A percentile compares a stretch with the other conserved stretches of the same genome.
Evolutionary conservation across 257 asterid species (phyloP).

Genomic region (Eucommia ulmoides): DNA sequence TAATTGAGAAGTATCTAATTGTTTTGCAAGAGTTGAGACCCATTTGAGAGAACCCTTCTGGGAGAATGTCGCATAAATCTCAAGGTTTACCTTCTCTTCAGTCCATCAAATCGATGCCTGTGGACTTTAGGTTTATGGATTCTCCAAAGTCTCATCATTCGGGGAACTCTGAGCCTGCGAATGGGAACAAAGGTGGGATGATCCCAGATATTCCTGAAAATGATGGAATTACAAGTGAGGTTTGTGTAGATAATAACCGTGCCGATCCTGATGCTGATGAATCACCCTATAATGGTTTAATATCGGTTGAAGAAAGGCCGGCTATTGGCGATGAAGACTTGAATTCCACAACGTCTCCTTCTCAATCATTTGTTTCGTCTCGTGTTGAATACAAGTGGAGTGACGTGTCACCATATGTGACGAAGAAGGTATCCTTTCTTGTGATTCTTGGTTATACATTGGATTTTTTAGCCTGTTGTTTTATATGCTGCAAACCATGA

Average conservation of each 20-base stretch:
- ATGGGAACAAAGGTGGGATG: constrained; percentile 12
- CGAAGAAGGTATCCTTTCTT: constrained; percentile 50
- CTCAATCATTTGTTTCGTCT: constrained; percentile 19
- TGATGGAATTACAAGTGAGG: constrained; percentile 25
- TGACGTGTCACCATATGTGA: constrained; percentile 56
- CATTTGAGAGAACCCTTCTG: constrained; percentile 24
- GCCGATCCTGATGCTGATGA: constrained; percentile 43
- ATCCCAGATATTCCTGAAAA: constrained; percentile 29
- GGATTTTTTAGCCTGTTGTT: too few relatives aligned
- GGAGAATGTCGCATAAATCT: constrained; percentile 43
- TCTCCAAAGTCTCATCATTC: constrained; percentile 16
- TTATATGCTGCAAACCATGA: not conserved
- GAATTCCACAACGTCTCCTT: constrained; percentile 24
- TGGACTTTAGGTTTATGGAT: constrained; percentile 40
- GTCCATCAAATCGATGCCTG: constrained; percentile 66
- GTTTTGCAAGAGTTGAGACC: constrained; percentile 19
- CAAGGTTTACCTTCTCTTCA: constrained; percentile 32
- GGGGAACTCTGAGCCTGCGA: constrained; percentile 11
- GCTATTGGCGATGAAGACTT: constrained; percentile 39
- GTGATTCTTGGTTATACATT: constrained; percentile 2
- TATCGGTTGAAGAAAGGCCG: constrained; percentile 31
- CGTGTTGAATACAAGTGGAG: constrained; percentile 63
- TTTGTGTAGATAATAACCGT: constrained; percentile 17
- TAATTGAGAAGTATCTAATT: constrained; percentile 22
- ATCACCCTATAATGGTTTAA: constrained; percentile 59